Evolutionary conservation across 2,329 filamentous ascomycete genomes (phyloP), one percentile per base, ranked within the genome.

Genomic region (Escovopsis sp.): DNA sequence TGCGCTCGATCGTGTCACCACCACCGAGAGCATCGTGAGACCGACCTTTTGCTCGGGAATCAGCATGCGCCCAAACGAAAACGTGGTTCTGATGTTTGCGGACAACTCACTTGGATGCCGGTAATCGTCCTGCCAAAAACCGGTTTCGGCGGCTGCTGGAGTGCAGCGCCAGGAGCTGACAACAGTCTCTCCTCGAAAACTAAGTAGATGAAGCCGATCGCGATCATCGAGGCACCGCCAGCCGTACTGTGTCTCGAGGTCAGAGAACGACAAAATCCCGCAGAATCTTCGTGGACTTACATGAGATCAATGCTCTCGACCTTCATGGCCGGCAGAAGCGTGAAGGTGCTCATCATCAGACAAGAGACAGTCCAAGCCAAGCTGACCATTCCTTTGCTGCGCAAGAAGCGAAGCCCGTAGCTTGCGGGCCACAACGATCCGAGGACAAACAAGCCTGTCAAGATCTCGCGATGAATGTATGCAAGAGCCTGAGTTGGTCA

Each of bases 381-480:
- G 40, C 75, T 74, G 2, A 94, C 69, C 4, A 72, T 55, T 11
- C 65, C 55, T 54, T 96, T 81, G 24, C 72, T 63, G 40, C 64
- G 69, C 8, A 95, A 49, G 53, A 98, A 96, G 0, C 68, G 67
- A 24, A 71, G 53, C 1, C 91, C 89, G 50, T 91, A 83, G 0
- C 77, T 67, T 0, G 72, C 50, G 1, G 91, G 91, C 84, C 88
- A 98, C 35, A 83, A 68, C 1, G 79, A 74, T 4, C 76, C 87
- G 4, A 88, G 50, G 24, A 88, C 53, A 54, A 88, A 98, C 43
- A 89, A 75, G 1, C 76, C 65, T 0, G 89, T 94, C 51, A 93
- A 81, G 20, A 96, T 77, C 55, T 94, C 82, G 34, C 91, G 80
- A 51, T 89, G 74, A 43, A 94, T 94, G 58, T 98, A 98, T 39